These are phyloP conservation scores for Plasmodium blacklocki DNA, from an alignment of 169 alveolate genomes.

Conservation along the genomic window DNA sequence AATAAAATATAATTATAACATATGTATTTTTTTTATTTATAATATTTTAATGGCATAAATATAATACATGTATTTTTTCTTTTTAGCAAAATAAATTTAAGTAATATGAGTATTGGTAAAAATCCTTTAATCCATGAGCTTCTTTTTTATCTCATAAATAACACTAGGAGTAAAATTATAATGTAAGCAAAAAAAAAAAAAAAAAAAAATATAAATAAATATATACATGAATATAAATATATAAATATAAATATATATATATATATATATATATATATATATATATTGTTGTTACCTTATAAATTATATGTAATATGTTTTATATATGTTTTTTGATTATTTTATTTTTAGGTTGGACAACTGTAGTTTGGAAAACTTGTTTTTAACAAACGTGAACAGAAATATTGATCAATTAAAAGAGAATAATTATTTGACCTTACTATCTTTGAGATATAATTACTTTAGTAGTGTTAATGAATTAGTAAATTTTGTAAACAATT, in stretches of 20 bases:
- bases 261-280: not conserved
- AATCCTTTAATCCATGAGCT: constrained; percentile 20
- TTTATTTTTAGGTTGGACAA: constrained; percentile 36
- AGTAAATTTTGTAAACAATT: constrained; percentile 24
- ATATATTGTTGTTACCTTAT: not conserved
- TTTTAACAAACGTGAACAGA: constrained; percentile 27
- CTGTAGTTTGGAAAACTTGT: constrained; percentile 34
- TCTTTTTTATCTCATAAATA: constrained; percentile 35
- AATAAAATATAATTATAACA: not conserved
- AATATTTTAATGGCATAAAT: not conserved
- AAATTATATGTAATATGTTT: not conserved
- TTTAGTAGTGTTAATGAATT: constrained; percentile 32
- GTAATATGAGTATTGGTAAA: constrained; percentile 36
- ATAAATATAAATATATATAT: not conserved
- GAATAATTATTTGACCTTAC: constrained; percentile 38
- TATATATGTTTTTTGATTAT: constrained; percentile 1
- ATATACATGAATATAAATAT: not conserved
- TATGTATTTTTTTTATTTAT: not conserved
- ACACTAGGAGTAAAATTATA: constrained; percentile 58
- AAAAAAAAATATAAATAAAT: not conserved
- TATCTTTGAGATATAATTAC: constrained; percentile 39
- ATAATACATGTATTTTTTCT: constrained; percentile 1
- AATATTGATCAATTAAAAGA: constrained; percentile 17
- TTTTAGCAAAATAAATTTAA: constrained; percentile 61
- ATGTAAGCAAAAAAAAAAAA: constrained; percentile 16